Conservation (phyloP, 2,329 filamentous ascomycete species). For the Ceratocystis ficicola region DNA sequence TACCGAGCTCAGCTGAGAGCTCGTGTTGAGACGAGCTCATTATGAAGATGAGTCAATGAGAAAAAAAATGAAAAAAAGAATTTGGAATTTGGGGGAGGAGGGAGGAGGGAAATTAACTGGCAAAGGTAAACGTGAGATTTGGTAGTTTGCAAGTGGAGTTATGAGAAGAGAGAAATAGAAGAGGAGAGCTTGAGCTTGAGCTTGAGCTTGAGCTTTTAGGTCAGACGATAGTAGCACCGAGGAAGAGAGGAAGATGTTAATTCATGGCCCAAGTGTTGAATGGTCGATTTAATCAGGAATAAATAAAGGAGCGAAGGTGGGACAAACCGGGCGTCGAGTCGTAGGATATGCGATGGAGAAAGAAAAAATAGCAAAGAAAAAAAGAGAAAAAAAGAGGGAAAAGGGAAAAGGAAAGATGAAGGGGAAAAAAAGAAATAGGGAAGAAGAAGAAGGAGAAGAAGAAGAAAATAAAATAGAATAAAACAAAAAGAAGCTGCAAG, state of each 20-base stretch:
- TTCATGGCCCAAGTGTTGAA: background rate
- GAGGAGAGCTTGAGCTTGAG: conserved; percentile 7
- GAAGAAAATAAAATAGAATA: background rate
- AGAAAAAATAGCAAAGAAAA: background rate
- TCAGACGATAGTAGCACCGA: conserved; percentile 8
- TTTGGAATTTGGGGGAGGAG: background rate
- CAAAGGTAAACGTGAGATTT: background rate
- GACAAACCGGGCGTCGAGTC: background rate
- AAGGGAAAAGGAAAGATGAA: background rate
- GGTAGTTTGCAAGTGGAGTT: background rate
- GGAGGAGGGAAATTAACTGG: no score
- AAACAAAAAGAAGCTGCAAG: background rate
- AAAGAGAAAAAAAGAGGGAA: background rate
- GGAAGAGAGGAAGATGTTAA: background rate
- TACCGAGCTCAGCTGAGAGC: background rate
- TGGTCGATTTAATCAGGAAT: conserved; percentile 1
- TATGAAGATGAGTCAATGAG: background rate
- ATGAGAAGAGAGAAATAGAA: background rate
- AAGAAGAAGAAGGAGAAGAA: background rate
- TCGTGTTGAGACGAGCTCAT: conserved; percentile 14
- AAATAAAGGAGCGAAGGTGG: background rate
- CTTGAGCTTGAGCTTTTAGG: background rate
- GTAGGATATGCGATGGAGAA: background rate
- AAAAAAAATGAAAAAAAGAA: background rate
- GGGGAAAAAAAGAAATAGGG: background rate